Conservation (phyloP, 306 rosid genomes). For the Corylus avellana region DNA sequence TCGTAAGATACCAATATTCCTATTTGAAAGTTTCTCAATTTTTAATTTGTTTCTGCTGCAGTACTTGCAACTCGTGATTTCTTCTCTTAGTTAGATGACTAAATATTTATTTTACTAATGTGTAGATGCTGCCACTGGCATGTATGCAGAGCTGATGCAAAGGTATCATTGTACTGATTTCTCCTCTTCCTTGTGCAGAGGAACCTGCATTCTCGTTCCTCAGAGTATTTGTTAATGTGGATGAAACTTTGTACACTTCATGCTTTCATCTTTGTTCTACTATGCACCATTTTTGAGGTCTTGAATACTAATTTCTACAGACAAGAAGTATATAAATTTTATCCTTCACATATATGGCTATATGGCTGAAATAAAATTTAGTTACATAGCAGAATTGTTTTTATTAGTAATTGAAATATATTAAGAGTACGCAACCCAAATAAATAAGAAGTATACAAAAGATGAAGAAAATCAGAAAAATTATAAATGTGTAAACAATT, state of each 20-base stretch:
- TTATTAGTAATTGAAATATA: too few relatives aligned
- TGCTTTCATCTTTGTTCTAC: not conserved
- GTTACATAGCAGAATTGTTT: not conserved
- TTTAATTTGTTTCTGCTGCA: slow-evolving; percentile 5
- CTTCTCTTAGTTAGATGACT: slow-evolving; percentile 15
- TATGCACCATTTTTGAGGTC: not conserved
- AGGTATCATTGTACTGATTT: slow-evolving; percentile 53
- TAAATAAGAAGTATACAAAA: too few relatives aligned
- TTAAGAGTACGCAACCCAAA: too few relatives aligned
- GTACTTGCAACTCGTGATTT: slow-evolving; percentile 11
- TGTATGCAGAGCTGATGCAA: slow-evolving; percentile 74
- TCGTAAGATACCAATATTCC: slow-evolving; percentile 57
- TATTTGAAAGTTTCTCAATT: not conserved
- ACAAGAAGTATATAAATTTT: not conserved
- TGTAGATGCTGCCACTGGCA: slow-evolving; percentile 92
- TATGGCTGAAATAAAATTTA: not conserved
- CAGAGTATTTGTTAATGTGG: not conserved
- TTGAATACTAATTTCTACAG: not conserved
- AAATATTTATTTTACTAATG: slow-evolving; percentile 8
- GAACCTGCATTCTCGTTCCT: slow-evolving; percentile 9
- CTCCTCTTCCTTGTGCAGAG: slow-evolving; percentile 16
- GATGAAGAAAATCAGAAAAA: too few relatives aligned
- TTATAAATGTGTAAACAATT: too few relatives aligned
- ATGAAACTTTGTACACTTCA: not conserved
- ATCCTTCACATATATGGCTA: not conserved